Base-by-base conservation (phyloP, 2,329 filamentous ascomycete genomes). In the Colletotrichum sp. region DNA sequence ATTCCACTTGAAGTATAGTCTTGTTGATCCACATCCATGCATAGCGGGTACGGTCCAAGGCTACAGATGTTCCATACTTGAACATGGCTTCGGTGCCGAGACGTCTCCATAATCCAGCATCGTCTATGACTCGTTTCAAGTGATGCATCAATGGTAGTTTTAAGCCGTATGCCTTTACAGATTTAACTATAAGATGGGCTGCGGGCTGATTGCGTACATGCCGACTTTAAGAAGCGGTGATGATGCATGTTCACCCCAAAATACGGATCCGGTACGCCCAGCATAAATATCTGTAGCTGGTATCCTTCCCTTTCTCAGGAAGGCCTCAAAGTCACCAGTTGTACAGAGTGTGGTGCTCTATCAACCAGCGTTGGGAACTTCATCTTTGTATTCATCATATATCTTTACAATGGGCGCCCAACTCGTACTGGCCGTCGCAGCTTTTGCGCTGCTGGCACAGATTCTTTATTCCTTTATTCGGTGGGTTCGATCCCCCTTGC, bases 401-500 rank as follows among this genome's bases (percentile, higher is more conserved):
- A 6, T n/a, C 16, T 1, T 44, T n/a, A 0, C 39, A 44, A 74
- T 74, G 67, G n/a, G 44, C 12, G 16, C 26, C 8, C 59, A 74
- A 24, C 32, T 65, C 1, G 15, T 52, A 16, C 26, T 74, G 49
- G 57, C 60, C 16, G 3, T 16, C 1, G 67, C 28, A 18, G 67
- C 30, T 1, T 15, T 49, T n/a, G 30, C 59, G 6, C 1, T 66
- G 1, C 26, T 71, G 3, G 30, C 26, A 13, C 28, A 64, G 21
- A n/a, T 60, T 10, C 13, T n/a, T 2, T 3, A 28, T 32, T 34
- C 59, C 6, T 6, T 71, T n/a, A 7, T 65, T 9, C 26, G 16
- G 10, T 71, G 72, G 67, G 2, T 71, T 32, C 67, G 68, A 28
- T 81, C 79, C 30, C 80, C 81, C 9, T 76, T 84, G 5, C 77